phyloP scores from a whole-genome alignment of 192 early-diverging fungal genomes.

The Mortierella hygrophila region DNA sequence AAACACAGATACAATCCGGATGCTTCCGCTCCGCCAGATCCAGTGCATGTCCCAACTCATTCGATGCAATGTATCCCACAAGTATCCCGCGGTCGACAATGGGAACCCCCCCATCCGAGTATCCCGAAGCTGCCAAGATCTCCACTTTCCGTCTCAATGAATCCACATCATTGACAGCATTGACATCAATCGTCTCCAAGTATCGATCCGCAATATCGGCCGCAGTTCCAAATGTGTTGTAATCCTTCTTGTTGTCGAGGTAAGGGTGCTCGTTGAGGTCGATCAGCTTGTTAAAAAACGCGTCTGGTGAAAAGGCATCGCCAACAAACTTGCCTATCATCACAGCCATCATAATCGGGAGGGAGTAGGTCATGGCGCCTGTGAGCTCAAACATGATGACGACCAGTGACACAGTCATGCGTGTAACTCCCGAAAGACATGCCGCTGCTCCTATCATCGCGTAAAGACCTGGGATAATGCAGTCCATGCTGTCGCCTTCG shows the following conservation, averaged over 20 bases:
- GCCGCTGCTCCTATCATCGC: conserved; percentile 90
- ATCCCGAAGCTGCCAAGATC: conserved; percentile 65
- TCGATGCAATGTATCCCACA: conserved; percentile 86
- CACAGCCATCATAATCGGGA: conserved; percentile 90
- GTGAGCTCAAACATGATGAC: conserved; percentile 99
- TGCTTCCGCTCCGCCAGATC: conserved; percentile 60
- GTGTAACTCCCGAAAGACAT: conserved; percentile 83
- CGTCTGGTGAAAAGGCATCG: conserved; percentile 52
- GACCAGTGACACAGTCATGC: conserved; percentile 91
- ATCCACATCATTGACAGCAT: conserved; percentile 69
- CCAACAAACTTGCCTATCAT: conserved; percentile 62
- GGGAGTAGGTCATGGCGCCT: conserved; percentile 94
- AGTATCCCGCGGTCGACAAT: conserved; percentile 69
- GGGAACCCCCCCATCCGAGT: conserved; percentile 84
- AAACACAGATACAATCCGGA: conserved; percentile 61
- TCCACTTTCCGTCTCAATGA: conserved; percentile 68
- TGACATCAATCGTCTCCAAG: conserved; percentile 75
- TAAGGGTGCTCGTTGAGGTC: conserved; percentile 80
- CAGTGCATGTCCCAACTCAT: conserved; percentile 82
- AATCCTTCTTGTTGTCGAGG: conserved; percentile 81
- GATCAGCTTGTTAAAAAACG: conserved; percentile 67
- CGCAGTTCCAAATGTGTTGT: conserved; percentile 71
- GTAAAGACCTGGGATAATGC: conserved; percentile 85
- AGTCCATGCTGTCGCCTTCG: conserved; percentile 58
- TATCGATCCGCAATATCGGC: conserved; percentile 75